Evolutionary conservation across 2,329 filamentous ascomycete species (phyloP).

Genomic region (Colletotrichum musae): DNA sequence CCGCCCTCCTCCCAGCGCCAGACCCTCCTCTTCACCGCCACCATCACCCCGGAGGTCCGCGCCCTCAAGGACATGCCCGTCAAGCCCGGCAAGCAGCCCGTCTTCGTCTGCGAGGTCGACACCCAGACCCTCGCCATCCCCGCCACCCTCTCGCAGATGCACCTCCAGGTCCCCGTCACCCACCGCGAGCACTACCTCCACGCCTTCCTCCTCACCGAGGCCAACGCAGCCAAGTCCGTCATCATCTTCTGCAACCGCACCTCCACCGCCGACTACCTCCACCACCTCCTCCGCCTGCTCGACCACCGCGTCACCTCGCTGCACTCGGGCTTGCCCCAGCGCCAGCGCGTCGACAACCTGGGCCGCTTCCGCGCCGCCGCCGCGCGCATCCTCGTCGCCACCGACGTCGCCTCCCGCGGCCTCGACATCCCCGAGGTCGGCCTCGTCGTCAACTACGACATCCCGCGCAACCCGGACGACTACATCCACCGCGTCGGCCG

Average conservation of each 20-base stretch:
- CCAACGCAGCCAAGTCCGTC: slow-evolving; percentile 80
- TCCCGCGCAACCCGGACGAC: slow-evolving; percentile 95
- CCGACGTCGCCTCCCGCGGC: slow-evolving; percentile 93
- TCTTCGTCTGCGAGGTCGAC: slow-evolving; percentile 92
- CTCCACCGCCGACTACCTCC: slow-evolving; percentile 87
- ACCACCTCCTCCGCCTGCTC: slow-evolving; percentile 88
- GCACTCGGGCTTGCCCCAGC: slow-evolving; percentile 90
- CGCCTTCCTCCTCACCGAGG: slow-evolving; percentile 84
- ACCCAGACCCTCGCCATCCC: slow-evolving; percentile 83
- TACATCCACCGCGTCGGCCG: slow-evolving; percentile 97
- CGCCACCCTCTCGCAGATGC: slow-evolving; percentile 83
- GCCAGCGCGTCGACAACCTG: slow-evolving; percentile 88
- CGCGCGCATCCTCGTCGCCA: slow-evolving; percentile 91
- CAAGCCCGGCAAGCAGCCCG: slow-evolving; percentile 77
- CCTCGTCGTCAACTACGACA: slow-evolving; percentile 94
- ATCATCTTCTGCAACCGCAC: slow-evolving; percentile 98
- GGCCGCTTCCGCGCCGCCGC: slow-evolving; percentile 92
- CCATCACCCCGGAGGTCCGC: slow-evolving; percentile 91
- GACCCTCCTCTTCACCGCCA: slow-evolving; percentile 96
- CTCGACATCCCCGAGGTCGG: slow-evolving; percentile 94
- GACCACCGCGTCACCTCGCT: slow-evolving; percentile 92
- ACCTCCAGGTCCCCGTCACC: slow-evolving; percentile 89
- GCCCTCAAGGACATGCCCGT: slow-evolving; percentile 85
- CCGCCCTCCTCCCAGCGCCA: slow-evolving; percentile 86
- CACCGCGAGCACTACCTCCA: slow-evolving; percentile 97